Evolutionary conservation across 257 asterid species (phyloP).

Genomic region (Linaria vulgaris): DNA sequence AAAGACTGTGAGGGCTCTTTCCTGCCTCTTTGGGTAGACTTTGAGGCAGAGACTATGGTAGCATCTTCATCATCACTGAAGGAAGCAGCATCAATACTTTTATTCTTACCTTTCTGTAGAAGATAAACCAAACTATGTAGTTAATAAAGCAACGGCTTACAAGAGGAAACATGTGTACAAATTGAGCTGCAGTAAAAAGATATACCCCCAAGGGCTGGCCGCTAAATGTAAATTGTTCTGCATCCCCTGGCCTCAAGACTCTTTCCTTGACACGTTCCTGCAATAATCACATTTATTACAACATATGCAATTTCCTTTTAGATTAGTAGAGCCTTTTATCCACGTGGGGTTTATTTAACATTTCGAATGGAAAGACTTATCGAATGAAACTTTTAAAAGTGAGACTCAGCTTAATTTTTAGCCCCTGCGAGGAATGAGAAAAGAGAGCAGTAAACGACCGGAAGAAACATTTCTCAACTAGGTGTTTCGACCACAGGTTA

Average conservation of each 20-base stretch:
- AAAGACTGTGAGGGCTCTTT: constrained; percentile 61
- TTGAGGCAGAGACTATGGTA: constrained; percentile 49
- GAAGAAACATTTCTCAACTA: background rate
- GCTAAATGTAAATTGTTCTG: constrained; percentile 50
- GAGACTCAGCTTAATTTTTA: background rate
- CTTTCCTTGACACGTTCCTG: constrained; percentile 90
- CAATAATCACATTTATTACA: constrained; percentile 26
- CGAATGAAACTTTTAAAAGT: constrained; percentile 10
- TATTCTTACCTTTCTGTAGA: constrained; percentile 48
- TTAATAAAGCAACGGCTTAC: constrained; percentile 21
- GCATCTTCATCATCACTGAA: constrained; percentile 90
- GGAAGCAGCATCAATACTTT: constrained; percentile 49
- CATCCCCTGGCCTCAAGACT: constrained; percentile 52
- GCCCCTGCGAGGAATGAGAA: background rate
- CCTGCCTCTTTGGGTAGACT: constrained; percentile 54
- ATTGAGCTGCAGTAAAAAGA: constrained; percentile 24
- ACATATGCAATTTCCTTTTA: constrained; percentile 8
- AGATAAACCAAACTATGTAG: constrained; percentile 20
- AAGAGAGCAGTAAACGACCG: background rate
- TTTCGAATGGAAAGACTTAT: constrained; percentile 12
- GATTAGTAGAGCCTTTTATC: constrained; percentile 4
- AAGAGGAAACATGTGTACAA: constrained; percentile 10
- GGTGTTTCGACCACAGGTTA: background rate
- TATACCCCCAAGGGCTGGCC: constrained; percentile 64
- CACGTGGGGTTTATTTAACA: constrained; percentile 9